A percentile compares a stretch with the other conserved stretches of the same genome.
phyloP scores from a whole-genome alignment of 2,329 filamentous ascomycete species.

The Epicoccum sorghinum region DNA sequence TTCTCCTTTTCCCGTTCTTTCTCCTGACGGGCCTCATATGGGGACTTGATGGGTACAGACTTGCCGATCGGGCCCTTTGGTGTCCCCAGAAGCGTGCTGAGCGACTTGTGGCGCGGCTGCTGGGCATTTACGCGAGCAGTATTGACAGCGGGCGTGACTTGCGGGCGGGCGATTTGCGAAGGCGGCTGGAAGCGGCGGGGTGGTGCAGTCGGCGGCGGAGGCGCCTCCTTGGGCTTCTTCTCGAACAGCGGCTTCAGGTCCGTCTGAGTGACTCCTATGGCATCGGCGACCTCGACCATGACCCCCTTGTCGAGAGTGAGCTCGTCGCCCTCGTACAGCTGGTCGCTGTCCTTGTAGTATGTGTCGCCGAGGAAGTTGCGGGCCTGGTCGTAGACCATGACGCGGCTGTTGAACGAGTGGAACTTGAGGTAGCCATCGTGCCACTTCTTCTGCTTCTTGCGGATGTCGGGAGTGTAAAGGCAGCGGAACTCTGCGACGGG shows the following conservation, averaged over 20 bases:
- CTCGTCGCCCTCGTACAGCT: conserved; percentile 82
- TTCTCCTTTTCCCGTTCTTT: conserved; percentile 35
- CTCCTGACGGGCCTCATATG: conserved; percentile 63
- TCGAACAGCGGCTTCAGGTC: conserved; percentile 78
- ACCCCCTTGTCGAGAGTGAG: conserved; percentile 76
- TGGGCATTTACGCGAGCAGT: conserved; percentile 25
- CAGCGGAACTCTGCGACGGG: conserved; percentile 82
- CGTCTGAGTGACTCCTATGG: conserved; percentile 73
- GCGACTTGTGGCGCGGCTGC: conserved; percentile 61
- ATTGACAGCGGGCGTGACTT: conserved; percentile 17
- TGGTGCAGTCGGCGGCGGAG: conserved; percentile 23
- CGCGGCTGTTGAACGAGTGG: conserved; percentile 86
- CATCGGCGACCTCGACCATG: conserved; percentile 81
- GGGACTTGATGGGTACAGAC: conserved; percentile 65
- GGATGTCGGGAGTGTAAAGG: conserved; percentile 84
- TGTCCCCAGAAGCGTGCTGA: conserved; percentile 69
- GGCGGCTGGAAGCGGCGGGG: conserved; percentile 27
- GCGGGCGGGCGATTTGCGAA: conserved; percentile 23
- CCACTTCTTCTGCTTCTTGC: conserved; percentile 89
- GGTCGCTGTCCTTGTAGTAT: conserved; percentile 74
- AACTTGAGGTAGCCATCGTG: conserved; percentile 88
- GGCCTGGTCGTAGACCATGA: conserved; percentile 87
- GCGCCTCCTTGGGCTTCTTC: conserved; percentile 62
- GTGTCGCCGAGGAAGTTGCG: conserved; percentile 83
- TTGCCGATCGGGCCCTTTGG: conserved; percentile 69